phyloP scores from a whole-genome alignment of 495 filamentous ascomycete species.

The Hypoxylon perforatum region DNA sequence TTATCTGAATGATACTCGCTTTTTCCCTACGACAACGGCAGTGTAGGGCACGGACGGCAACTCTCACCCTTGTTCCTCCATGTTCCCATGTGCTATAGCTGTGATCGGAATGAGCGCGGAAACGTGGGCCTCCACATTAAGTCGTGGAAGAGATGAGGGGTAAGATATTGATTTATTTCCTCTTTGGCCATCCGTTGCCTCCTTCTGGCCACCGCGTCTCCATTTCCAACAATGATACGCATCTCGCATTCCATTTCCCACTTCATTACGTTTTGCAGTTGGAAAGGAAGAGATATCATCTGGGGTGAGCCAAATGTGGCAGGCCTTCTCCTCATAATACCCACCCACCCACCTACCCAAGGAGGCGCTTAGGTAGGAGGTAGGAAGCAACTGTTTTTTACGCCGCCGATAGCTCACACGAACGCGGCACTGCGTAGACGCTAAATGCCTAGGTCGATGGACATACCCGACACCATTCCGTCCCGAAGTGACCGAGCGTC shows the following conservation, averaged over 20 bases:
- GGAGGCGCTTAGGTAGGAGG: too few relatives aligned
- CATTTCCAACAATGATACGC: conserved; percentile 2
- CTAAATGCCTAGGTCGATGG: neutral
- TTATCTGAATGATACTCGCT: neutral
- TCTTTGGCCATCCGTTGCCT: neutral
- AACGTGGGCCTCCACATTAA: conserved; percentile 1
- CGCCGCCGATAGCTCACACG: too few relatives aligned
- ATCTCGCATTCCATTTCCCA: neutral
- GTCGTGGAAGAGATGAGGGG: neutral
- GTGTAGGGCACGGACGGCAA: neutral
- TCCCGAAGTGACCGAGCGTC: too few relatives aligned
- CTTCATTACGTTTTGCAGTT: neutral
- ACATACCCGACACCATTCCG: neutral
- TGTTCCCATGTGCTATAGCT: neutral
- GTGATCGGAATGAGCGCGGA: neutral
- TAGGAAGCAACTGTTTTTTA: too few relatives aligned
- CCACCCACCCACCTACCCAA: too few relatives aligned
- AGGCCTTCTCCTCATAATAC: neutral
- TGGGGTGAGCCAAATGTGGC: neutral
- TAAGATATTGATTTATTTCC: neutral
- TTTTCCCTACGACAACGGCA: conserved; percentile 9
- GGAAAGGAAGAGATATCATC: neutral
- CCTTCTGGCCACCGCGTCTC: neutral
- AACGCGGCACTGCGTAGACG: too few relatives aligned
- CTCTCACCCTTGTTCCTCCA: neutral